Percentiles rank a stretch among this genome's conserved stretches.
Conservation (phyloP, 164 flowering plant genomes). For the Aristolochia contorta region DNA sequence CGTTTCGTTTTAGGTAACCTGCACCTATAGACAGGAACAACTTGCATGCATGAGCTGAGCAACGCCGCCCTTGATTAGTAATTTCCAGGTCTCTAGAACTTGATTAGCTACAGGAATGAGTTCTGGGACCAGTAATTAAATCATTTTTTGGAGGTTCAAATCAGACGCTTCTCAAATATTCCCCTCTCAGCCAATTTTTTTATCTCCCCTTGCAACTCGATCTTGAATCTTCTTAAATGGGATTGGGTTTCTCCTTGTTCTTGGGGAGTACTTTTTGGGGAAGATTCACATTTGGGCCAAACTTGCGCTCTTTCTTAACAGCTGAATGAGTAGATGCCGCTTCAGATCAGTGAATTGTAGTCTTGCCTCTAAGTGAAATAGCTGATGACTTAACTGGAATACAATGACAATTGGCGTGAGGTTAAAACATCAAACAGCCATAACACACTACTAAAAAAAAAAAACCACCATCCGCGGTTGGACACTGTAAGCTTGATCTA, state of each 20-base stretch:
- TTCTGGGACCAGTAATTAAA: slow-evolving; percentile 59
- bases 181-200: slow-evolving; percentile 73
- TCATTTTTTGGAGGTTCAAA: slow-evolving; percentile 93
- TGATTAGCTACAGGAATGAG: slow-evolving; percentile 78
- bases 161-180: slow-evolving; percentile 72
- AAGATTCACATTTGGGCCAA: slow-evolving; percentile 80
- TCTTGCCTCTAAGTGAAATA: slow-evolving; percentile 6
- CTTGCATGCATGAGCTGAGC: slow-evolving; percentile 74
- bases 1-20: slow-evolving; percentile 30
- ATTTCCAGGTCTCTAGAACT: slow-evolving; percentile 77
- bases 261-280: slow-evolving; percentile 61
- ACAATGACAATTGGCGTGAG: background rate
- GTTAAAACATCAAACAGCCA: too few relatives aligned
- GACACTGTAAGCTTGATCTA: too few relatives aligned
- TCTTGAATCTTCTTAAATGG: slow-evolving; percentile 55
- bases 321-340: background rate
- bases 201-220: slow-evolving; percentile 56
- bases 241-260: slow-evolving; percentile 84
- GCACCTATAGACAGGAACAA: slow-evolving; percentile 86
- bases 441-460: too few relatives aligned
- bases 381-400: slow-evolving; percentile 3
- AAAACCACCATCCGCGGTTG: too few relatives aligned
- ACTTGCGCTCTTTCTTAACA: slow-evolving; percentile 15
- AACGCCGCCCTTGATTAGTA: slow-evolving; percentile 66
- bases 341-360: slow-evolving; percentile 7